Evolutionary conservation across 495 filamentous ascomycete species (phyloP), one percentile per base, ranked within the genome.

Genomic region (Aspergillus sparsus): DNA sequence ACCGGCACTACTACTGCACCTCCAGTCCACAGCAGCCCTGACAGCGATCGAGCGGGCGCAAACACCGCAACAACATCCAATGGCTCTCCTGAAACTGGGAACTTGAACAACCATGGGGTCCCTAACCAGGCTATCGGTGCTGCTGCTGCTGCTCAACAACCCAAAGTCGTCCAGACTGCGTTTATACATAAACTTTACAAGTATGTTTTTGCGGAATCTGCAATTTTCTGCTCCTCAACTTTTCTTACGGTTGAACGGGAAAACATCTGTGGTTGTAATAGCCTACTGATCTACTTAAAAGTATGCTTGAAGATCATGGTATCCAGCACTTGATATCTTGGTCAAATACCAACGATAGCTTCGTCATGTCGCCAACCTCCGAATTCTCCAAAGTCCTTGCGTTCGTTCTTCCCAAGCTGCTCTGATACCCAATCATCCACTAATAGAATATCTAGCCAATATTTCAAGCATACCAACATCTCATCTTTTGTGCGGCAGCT

Each of bases 121-220:
- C 62, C 74, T 57, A 60, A 86, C 84, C 72, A 74, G 39, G 71
- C 74, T 46, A 68, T 80, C 52, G 77, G 77, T n/a, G 91, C 92
- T 46, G 88, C 89, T 5, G 90, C 91, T 13, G 91, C 92, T 58
- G 87, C 92, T 59, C 93, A 96, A 72, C 92, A 96, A 72, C 93
- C 93, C 57, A 98, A 98, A 77, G 92, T 97, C 56, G 91, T 98
- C 33, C 94, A 98, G 75, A 97, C 94, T 27, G 94, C 94, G n/a
- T 98, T 98, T 70, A 98, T 98, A 61, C 94, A 98, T 73, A 98
- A 98, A 73, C 84, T 98, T 15, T 98, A 97, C 83, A 98, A 96
- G 93, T 98, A 82, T 57, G 88, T 77, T 21, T 37, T 18, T 21
- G 8, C 9, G 18, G 8, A 53, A n/a, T 42, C 55, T 55, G 21